Percentiles rank a stretch among this genome's conserved stretches.
Evolutionary conservation across 176 grass and related monocot genomes (phyloP).

Genomic region (Musa beccarii): DNA sequence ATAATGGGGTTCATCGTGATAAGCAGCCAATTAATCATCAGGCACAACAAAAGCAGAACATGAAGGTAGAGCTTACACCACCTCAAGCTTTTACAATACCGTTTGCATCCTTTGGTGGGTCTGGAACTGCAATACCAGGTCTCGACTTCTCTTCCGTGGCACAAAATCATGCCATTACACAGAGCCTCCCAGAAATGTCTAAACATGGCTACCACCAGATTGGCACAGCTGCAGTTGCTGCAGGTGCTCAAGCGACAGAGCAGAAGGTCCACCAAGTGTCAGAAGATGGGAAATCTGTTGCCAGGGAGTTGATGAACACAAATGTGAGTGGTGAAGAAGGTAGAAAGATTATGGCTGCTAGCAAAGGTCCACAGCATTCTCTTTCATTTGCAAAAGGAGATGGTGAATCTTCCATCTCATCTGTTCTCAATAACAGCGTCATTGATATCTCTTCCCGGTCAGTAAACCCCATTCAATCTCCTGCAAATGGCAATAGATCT

Average conservation of each 20-base stretch:
- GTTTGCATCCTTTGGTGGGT: constrained; percentile 49
- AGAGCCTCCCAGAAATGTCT: constrained; percentile 66
- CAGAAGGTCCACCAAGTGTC: constrained; percentile 37
- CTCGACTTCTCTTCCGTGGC: constrained; percentile 78
- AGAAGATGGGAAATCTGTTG: constrained; percentile 53
- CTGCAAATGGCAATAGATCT: constrained; percentile 39
- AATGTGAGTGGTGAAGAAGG: constrained; percentile 44
- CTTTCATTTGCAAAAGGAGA: constrained; percentile 74
- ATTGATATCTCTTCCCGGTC: constrained; percentile 58
- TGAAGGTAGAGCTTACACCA: constrained; percentile 58
- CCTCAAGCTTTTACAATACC: constrained; percentile 87
- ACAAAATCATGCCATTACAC: constrained; percentile 66
- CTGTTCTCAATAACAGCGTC: constrained; percentile 38
- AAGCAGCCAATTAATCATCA: constrained; percentile 50
- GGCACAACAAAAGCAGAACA: constrained; percentile 53
- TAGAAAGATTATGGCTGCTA: constrained; percentile 46
- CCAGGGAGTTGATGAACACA: constrained; percentile 41
- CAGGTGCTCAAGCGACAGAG: constrained; percentile 42
- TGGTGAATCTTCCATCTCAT: constrained; percentile 32
- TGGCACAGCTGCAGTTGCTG: constrained; percentile 31
- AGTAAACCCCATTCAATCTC: constrained; percentile 53
- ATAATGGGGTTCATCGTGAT: constrained; percentile 40
- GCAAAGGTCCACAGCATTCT: constrained; percentile 62
- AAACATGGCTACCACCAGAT: constrained; percentile 66
- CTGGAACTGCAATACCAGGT: constrained; percentile 41